These are phyloP conservation scores for Hapsidospora chrysogenum DNA, from an alignment of 495 filamentous ascomycete species.

Conservation along the genomic window DNA sequence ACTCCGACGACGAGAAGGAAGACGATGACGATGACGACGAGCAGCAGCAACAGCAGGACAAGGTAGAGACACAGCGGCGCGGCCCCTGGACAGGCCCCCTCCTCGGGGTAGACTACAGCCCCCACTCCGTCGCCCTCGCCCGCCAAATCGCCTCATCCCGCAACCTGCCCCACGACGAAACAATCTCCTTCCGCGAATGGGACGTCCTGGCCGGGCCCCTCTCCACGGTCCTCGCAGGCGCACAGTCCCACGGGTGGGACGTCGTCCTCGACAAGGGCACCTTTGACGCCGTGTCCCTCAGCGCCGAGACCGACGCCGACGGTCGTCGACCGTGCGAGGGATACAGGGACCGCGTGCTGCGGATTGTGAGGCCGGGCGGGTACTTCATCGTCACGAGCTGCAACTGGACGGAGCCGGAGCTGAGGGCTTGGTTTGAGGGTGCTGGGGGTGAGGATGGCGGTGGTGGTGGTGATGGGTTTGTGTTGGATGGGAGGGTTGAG, in stretches of 20 bases:
- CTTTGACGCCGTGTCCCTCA: constrained; percentile 80
- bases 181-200: constrained; percentile 51
- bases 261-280: constrained; percentile 92
- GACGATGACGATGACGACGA: not conserved
- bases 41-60: too few relatives aligned
- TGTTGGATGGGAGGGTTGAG: constrained; percentile 45
- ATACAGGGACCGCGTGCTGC: constrained; percentile 49
- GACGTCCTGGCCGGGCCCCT: constrained; percentile 49
- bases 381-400: constrained; percentile 80
- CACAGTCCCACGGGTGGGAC: constrained; percentile 43
- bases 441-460: constrained; percentile 16
- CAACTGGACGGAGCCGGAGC: constrained; percentile 91
- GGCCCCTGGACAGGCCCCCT: constrained; percentile 40
- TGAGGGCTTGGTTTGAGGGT: constrained; percentile 55
- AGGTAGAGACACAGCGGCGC: too few relatives aligned
- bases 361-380: constrained; percentile 50
- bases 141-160: constrained; percentile 23
- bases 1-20: not conserved
- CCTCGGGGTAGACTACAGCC: constrained; percentile 80
- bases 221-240: constrained; percentile 5
- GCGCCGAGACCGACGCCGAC: constrained; percentile 34
- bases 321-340: constrained; percentile 48
- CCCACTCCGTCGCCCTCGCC: constrained; percentile 54
- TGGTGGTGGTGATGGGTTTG: constrained; percentile 18
- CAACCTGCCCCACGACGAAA: constrained; percentile 8